phyloP scores from a whole-genome alignment of 2,329 filamentous ascomycete species.

The Colletotrichum sp. region DNA sequence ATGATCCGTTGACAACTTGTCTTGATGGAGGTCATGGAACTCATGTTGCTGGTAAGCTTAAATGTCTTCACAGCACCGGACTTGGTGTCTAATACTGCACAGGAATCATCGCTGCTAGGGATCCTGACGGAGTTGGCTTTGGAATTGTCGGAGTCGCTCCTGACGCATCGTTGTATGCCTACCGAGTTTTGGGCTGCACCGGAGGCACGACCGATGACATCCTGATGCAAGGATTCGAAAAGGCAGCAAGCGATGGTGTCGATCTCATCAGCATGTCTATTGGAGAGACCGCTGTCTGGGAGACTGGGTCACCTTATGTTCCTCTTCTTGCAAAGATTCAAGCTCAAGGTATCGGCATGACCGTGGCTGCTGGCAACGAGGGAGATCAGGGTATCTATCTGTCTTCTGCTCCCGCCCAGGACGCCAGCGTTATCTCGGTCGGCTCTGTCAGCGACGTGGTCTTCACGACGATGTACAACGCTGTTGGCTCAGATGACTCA shows the following conservation, averaged over 20 bases:
- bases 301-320: neutral
- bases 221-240: conserved; percentile 7
- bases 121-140: conserved; percentile 1
- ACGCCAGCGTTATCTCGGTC: neutral
- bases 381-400: conserved; percentile 7
- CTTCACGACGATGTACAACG: conserved; percentile 9
- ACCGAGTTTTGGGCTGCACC: conserved; percentile 13
- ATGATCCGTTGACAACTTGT: conserved; percentile 4
- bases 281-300: conserved; percentile 4
- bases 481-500: conserved; percentile 7
- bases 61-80: neutral
- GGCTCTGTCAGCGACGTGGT: conserved; percentile 3
- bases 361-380: conserved; percentile 6
- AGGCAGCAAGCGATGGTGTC: conserved; percentile 3
- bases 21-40: conserved; percentile 44
- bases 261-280: conserved; percentile 15
- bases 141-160: conserved; percentile 30
- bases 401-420: neutral
- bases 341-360: conserved; percentile 6
- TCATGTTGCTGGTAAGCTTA: conserved; percentile 43
- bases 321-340: conserved; percentile 7
- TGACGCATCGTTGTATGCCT: conserved; percentile 29
- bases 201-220: conserved; percentile 8
- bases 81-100: neutral
- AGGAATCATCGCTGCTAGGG: conserved; percentile 6